These are phyloP conservation scores for Ogataea parapolymorpha DNA, from an alignment of 805 yeast genomes.

Conservation along the genomic window DNA sequence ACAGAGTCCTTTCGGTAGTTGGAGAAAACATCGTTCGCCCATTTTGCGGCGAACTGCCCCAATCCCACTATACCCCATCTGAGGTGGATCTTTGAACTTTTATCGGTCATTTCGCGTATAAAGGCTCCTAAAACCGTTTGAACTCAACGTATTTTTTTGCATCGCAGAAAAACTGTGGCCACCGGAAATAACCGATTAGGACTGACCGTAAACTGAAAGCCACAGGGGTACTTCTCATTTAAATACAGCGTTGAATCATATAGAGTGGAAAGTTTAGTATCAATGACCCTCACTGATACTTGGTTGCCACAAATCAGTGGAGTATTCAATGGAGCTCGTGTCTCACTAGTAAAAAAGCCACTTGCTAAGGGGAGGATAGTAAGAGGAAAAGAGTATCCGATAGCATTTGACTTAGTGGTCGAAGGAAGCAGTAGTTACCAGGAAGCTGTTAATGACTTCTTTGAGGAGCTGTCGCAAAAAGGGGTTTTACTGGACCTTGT, in stretches of 20 bases:
- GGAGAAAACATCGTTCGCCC: slow-evolving; percentile 35
- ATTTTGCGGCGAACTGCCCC: slow-evolving; percentile 43
- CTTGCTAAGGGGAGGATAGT: too few relatives aligned
- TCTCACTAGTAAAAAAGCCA: too few relatives aligned
- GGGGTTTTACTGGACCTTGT: slow-evolving; percentile 12
- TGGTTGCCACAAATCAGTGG: too few relatives aligned
- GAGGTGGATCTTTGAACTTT: slow-evolving; percentile 4
- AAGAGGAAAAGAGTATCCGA: slow-evolving; percentile 8
- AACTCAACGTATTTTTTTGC: too few relatives aligned
- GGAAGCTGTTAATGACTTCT: slow-evolving; percentile 4
- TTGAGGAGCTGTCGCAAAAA: slow-evolving; percentile 7
- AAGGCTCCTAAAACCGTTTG: too few relatives aligned
- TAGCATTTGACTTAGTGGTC: background rate
- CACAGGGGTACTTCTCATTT: background rate
- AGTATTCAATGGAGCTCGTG: too few relatives aligned
- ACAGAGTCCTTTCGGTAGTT: slow-evolving; percentile 22
- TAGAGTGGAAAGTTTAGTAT: too few relatives aligned
- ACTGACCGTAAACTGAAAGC: background rate
- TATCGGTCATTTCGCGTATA: too few relatives aligned
- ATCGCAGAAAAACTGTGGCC: slow-evolving; percentile 6
- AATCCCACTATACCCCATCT: slow-evolving; percentile 50
- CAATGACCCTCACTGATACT: too few relatives aligned
- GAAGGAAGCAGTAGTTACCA: background rate
- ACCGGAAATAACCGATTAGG: background rate
- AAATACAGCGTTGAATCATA: too few relatives aligned